phyloP scores from a whole-genome alignment of 1,139 yeast species.

The Eremothecium coryli region DNA sequence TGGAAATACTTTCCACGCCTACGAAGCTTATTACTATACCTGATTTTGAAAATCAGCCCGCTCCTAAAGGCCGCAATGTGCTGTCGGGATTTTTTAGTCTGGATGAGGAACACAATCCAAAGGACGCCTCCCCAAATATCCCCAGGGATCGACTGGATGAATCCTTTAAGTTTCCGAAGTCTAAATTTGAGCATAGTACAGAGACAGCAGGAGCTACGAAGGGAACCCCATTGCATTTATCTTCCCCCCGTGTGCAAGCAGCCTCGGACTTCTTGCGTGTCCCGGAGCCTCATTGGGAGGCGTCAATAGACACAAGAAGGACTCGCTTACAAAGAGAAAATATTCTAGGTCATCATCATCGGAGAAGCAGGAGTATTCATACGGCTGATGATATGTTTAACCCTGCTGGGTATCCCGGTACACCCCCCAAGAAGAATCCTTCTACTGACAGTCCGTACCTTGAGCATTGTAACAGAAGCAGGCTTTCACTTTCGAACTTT shows the following conservation, averaged over 20 bases:
- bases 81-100: conserved; percentile 23
- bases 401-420: conserved; percentile 5
- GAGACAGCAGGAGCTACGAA: too few relatives aligned
- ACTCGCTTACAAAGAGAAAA: conserved; percentile 12
- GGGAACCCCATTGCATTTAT: not conserved
- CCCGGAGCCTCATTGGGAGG: conserved; percentile 11
- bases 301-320: conserved; percentile 20
- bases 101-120: conserved; percentile 10
- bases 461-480: too few relatives aligned
- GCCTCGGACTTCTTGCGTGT: conserved; percentile 18
- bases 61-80: conserved; percentile 15
- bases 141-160: conserved; percentile 13
- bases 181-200: too few relatives aligned
- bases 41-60: conserved; percentile 16
- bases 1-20: conserved; percentile 24
- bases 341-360: conserved; percentile 20
- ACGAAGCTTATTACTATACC: conserved; percentile 25
- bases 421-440: too few relatives aligned
- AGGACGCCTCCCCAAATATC: conserved; percentile 4
- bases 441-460: too few relatives aligned
- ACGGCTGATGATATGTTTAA: conserved; percentile 12
- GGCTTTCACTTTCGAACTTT: too few relatives aligned
- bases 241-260: not conserved
- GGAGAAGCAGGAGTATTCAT: conserved; percentile 24
- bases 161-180: conserved; percentile 22